phyloP scores from a whole-genome alignment of 352 stramenopile genomes.

The Phytophthora colocasiae region DNA sequence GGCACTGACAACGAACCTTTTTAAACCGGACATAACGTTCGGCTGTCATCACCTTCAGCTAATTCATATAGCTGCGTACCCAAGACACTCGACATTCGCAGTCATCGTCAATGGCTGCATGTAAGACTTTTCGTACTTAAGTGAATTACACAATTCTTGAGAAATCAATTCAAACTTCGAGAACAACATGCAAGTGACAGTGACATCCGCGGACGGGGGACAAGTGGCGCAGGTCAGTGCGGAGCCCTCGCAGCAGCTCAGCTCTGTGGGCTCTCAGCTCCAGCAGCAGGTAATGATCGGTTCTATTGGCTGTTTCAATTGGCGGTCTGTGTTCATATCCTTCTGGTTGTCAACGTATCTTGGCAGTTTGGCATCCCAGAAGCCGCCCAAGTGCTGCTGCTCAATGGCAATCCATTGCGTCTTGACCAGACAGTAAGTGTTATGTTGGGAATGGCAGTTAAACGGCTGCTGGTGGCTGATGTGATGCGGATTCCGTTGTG shows the following conservation, averaged over 20 bases:
- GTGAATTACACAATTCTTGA: background rate
- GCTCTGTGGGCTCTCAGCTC: constrained; percentile 49
- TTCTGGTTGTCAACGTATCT: constrained; percentile 8
- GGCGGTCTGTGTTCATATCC: background rate
- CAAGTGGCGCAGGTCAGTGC: constrained; percentile 59
- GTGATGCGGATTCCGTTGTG: background rate
- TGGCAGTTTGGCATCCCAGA: constrained; percentile 72
- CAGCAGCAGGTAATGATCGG: constrained; percentile 54
- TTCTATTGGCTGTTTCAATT: background rate
- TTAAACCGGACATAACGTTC: background rate
- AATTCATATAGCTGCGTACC: constrained; percentile 6
- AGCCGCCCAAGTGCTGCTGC: constrained; percentile 62
- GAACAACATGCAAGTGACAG: constrained; percentile 62
- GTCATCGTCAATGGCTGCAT: constrained; percentile 17
- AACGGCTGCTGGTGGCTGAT: constrained; percentile 4
- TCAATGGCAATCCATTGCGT: constrained; percentile 63
- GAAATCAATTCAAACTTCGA: constrained; percentile 3
- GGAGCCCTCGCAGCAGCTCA: constrained; percentile 57
- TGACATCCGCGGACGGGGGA: constrained; percentile 72
- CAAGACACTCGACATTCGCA: constrained; percentile 8
- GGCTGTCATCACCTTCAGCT: background rate
- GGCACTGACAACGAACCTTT: background rate
- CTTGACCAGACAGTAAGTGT: constrained; percentile 59
- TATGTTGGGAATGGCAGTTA: background rate
- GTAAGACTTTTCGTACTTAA: background rate